phyloP scores from a whole-genome alignment of 805 yeast genomes.

The Millerozyma acaciae region DNA sequence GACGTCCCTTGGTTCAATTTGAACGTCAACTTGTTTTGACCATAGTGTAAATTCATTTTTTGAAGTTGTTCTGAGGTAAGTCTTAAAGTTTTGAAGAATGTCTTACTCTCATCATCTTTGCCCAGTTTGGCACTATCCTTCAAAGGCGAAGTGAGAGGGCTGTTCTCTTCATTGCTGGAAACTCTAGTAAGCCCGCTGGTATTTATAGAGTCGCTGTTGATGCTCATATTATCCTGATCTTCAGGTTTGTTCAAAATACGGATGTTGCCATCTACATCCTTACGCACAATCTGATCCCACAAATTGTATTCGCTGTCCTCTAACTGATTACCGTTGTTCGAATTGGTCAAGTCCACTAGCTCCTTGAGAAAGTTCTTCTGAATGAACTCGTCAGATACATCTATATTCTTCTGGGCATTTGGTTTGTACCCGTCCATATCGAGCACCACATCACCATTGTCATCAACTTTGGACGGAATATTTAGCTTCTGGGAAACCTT shows the following conservation, averaged over 20 bases:
- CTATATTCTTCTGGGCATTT: constrained; percentile 65
- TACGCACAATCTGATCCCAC: constrained; percentile 38
- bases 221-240: constrained; percentile 43
- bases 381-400: constrained; percentile 71
- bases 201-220: constrained; percentile 12
- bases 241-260: constrained; percentile 52
- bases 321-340: constrained; percentile 10
- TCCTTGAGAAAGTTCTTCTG: constrained; percentile 74
- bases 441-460: constrained; percentile 82
- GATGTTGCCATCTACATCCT: constrained; percentile 66
- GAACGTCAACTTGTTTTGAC: constrained; percentile 75
- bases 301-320: constrained; percentile 21
- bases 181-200: constrained; percentile 7
- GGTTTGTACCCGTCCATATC: constrained; percentile 97
- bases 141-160: constrained; percentile 9
- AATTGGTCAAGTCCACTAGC: constrained; percentile 31
- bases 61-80: constrained; percentile 86
- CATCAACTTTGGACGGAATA: constrained; percentile 83
- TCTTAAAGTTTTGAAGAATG: constrained; percentile 81
- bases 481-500: constrained; percentile 66
- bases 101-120: constrained; percentile 26
- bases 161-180: constrained; percentile 21
- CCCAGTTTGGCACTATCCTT: constrained; percentile 11
- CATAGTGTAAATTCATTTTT: constrained; percentile 66
- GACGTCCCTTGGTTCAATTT: constrained; percentile 83